Evolutionary conservation across 164 flowering plant species (phyloP).

Genomic region (Annona squamosa): DNA sequence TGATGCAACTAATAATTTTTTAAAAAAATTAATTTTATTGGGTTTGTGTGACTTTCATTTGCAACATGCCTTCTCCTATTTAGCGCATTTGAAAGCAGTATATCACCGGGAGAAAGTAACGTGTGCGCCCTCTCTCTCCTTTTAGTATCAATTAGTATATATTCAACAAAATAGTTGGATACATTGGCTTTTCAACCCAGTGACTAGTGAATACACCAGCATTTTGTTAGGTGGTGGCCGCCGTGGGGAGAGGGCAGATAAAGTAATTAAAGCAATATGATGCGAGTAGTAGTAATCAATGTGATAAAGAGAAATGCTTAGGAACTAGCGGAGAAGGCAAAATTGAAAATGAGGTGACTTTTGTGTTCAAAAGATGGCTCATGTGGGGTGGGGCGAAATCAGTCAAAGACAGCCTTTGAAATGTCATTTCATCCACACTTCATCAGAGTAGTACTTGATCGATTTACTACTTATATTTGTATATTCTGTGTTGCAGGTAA

Average conservation of each 20-base stretch:
- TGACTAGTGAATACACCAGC: neutral
- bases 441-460: neutral
- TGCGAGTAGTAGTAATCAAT: neutral
- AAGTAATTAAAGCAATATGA: neutral
- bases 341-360: neutral
- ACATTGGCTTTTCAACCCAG: neutral
- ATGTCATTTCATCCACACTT: conserved; percentile 3
- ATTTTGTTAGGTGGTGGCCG: neutral
- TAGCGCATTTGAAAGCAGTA: neutral
- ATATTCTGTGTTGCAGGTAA: no score
- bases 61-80: neutral
- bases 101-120: neutral
- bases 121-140: neutral
- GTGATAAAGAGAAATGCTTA: neutral
- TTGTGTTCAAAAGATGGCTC: neutral
- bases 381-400: neutral
- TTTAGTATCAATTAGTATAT: neutral
- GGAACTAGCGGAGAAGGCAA: neutral
- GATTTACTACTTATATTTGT: no score
- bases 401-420: neutral
- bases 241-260: neutral
- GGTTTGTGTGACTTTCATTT: neutral
- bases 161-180: neutral
- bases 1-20: no score
- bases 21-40: neutral